phyloP scores from a whole-genome alignment of 768 basidiomycete species.

The Dendrothele bispora region DNA sequence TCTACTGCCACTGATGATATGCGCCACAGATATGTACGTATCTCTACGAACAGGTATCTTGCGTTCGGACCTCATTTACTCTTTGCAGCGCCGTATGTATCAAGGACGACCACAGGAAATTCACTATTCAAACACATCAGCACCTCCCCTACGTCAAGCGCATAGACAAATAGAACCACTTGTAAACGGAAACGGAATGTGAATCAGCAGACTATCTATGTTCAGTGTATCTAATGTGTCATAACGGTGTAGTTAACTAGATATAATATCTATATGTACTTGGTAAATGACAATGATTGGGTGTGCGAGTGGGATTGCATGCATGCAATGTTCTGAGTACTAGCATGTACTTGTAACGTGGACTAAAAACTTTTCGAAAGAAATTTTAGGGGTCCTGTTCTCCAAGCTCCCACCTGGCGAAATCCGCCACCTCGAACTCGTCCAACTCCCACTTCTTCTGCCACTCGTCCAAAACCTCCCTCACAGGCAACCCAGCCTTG shows the following conservation, averaged over 20 bases:
- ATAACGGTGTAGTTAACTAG: too few species aligned
- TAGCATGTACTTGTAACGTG: too few species aligned
- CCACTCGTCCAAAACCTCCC: constrained; percentile 55
- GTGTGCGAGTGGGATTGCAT: too few species aligned
- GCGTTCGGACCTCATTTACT: constrained; percentile 10
- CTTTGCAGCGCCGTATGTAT: constrained; percentile 51
- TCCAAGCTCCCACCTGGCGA: constrained; percentile 31
- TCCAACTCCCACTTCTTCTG: constrained; percentile 45
- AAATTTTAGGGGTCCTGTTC: too few species aligned
- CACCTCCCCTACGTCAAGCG: constrained; percentile 52
- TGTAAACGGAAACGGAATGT: too few species aligned
- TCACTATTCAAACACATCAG: constrained; percentile 36
- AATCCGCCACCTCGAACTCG: constrained; percentile 24
- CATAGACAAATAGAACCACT: constrained; percentile 24
- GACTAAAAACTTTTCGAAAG: too few species aligned
- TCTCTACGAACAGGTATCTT: constrained; percentile 18
- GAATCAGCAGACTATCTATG: too few species aligned
- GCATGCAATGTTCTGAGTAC: too few species aligned
- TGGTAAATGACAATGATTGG: too few species aligned
- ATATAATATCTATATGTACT: too few species aligned
- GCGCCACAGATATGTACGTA: constrained; percentile 41
- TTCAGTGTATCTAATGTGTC: too few species aligned
- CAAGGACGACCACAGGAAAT: constrained; percentile 58
- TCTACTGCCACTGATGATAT: constrained; percentile 6
- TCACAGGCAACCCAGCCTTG: constrained; percentile 38